These are phyloP conservation scores for Scheffersomyces segobiensis DNA, from an alignment of 1,139 yeast genomes.

Conservation along the genomic window DNA sequence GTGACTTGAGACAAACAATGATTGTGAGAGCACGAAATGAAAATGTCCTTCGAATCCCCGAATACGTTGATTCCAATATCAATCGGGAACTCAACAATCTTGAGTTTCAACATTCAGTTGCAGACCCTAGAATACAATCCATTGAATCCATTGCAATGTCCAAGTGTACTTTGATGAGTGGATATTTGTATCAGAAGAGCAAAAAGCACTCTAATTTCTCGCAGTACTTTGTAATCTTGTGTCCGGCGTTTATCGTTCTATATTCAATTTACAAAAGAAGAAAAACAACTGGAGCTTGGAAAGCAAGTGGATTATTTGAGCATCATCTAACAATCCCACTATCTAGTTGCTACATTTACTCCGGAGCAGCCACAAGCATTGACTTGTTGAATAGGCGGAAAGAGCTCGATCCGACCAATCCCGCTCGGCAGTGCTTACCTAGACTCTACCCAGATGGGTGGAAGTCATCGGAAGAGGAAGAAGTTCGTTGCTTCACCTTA, in stretches of 20 bases:
- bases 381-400: slow-evolving; percentile 55
- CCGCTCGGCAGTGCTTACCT: slow-evolving; percentile 63
- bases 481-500: slow-evolving; percentile 70
- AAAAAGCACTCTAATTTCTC: slow-evolving; percentile 67
- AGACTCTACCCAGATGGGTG: slow-evolving; percentile 80
- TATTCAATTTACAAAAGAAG: slow-evolving; percentile 50
- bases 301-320: slow-evolving; percentile 41
- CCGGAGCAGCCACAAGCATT: slow-evolving; percentile 61
- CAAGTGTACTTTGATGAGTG: slow-evolving; percentile 60
- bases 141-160: slow-evolving; percentile 61
- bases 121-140: slow-evolving; percentile 55
- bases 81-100: slow-evolving; percentile 51
- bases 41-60: slow-evolving; percentile 49
- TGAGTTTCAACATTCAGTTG: slow-evolving; percentile 54
- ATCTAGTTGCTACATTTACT: slow-evolving; percentile 68
- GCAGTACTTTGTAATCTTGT: slow-evolving; percentile 60
- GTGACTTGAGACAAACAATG: slow-evolving; percentile 42
- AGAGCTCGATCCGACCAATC: slow-evolving; percentile 46
- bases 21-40: slow-evolving; percentile 49
- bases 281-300: slow-evolving; percentile 45
- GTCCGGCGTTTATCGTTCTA: slow-evolving; percentile 67
- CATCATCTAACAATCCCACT: slow-evolving; percentile 63
- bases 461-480: slow-evolving; percentile 76
- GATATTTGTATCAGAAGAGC: slow-evolving; percentile 66
- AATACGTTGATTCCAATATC: slow-evolving; percentile 58